Base-by-base conservation (phyloP, 2,329 filamentous ascomycete species). In the Colletotrichum sp. region DNA sequence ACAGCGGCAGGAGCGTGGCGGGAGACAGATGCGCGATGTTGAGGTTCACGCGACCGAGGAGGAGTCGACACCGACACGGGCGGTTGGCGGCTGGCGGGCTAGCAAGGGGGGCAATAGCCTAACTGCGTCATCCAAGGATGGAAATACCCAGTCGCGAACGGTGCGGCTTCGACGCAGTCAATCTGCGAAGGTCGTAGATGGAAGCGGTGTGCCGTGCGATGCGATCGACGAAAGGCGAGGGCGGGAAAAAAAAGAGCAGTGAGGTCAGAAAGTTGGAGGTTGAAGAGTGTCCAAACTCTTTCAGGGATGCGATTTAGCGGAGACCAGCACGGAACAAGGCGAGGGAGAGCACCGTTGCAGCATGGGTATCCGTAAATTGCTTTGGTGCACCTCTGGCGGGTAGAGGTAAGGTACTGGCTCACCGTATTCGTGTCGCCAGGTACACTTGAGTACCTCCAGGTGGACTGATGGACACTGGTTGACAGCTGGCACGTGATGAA, bases 1-100 rank as follows among this genome's bases (percentile, higher is more conserved):
- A 65, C 22, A 56, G 58, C 58, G 22, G 62, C 30, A 71, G 43
- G 61, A 58, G 39, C 55, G 76, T 70, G 66, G 27, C 75, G 77
- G 67, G 70, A 64, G 58, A 48, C 69, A 74, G 74, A 75, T 76
- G 79, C 77, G 79, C 78, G 78, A 78, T 78, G 55, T 61, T 30
- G 80, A 81, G 79, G 80, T 82, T 80, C 85, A 88, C 87, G 86
- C 87, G 86, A 88, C 83, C 80, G 79, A 78, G 71, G 79, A 77
- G 71, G 65, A 65, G 69, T 69, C 66, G 79, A 75, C 71, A 71
- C 55, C 28, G 60, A 74, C 32, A 66, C 55, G 70, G 70, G 78
- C 32, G 48, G 61, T 61, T 72, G 60, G 66, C 43, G 58, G 55
- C 18, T 52, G 43, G 39, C 43, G 60, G 56, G 66, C 25, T 62